Evolutionary conservation across 2,329 filamentous ascomycete species (phyloP).

Genomic region (Xylariomycetidae sp.): DNA sequence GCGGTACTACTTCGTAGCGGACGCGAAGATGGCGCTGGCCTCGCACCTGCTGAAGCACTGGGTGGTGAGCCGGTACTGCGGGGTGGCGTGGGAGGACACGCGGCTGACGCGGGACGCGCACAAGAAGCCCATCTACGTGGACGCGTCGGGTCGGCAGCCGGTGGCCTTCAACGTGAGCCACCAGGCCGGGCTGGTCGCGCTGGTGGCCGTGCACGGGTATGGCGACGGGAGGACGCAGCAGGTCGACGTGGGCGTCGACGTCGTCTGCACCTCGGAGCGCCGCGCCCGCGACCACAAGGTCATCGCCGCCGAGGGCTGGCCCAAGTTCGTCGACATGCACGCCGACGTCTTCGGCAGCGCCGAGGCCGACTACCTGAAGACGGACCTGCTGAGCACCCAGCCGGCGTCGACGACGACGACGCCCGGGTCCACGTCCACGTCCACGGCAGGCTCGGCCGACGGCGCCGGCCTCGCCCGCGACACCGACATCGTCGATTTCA

Average conservation of each 20-base stretch:
- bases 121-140: constrained; percentile 48
- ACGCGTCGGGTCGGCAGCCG: constrained; percentile 40
- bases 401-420: constrained; percentile 10
- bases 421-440: constrained; percentile 7
- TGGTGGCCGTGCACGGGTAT: constrained; percentile 48
- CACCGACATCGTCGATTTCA: constrained; percentile 48
- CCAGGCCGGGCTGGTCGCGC: constrained; percentile 67
- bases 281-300: constrained; percentile 54
- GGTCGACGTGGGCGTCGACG: constrained; percentile 60
- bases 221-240: constrained; percentile 5
- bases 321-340: constrained; percentile 64
- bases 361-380: constrained; percentile 59
- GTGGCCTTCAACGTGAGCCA: constrained; percentile 72
- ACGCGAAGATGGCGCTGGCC: constrained; percentile 68
- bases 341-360: constrained; percentile 59
- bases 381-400: constrained; percentile 16
- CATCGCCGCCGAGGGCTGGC: constrained; percentile 52
- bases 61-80: constrained; percentile 53
- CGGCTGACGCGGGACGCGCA: constrained; percentile 48
- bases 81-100: constrained; percentile 55
- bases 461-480: constrained; percentile 19
- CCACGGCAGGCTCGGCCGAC: constrained; percentile 4
- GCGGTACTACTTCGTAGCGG: constrained; percentile 59
- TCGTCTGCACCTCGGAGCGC: constrained; percentile 70
- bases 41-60: constrained; percentile 71